Conservation (phyloP, 768 basidiomycete species). For the Naganishia friedmannii region DNA sequence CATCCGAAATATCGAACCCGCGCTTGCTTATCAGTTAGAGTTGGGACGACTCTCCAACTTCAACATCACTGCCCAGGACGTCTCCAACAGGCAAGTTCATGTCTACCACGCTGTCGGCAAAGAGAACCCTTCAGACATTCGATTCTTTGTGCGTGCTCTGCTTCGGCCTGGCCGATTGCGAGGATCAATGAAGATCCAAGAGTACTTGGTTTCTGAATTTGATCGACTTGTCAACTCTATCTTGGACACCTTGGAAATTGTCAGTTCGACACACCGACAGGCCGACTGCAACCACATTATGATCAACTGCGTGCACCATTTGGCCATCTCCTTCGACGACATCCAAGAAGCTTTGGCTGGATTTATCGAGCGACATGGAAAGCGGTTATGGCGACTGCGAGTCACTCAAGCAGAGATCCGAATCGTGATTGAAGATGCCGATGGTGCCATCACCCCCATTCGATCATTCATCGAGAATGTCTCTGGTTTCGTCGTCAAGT, state of each 20-base stretch:
- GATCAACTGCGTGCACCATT: slow-evolving; percentile 98
- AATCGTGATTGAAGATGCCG: slow-evolving; percentile 86
- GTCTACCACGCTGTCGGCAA: slow-evolving; percentile 92
- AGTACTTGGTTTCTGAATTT: slow-evolving; percentile 97
- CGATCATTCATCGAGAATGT: slow-evolving; percentile 98
- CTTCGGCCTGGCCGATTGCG: slow-evolving; percentile 91
- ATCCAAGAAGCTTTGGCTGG: slow-evolving; percentile 96
- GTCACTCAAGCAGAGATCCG: slow-evolving; percentile 98
- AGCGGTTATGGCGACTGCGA: slow-evolving; percentile 94
- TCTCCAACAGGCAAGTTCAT: slow-evolving; percentile 95
- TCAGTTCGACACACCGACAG: slow-evolving; percentile 80
- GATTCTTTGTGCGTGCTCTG: slow-evolving; percentile 96
- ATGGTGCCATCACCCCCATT: slow-evolving; percentile 92
- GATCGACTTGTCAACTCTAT: slow-evolving; percentile 92
- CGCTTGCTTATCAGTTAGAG: slow-evolving; percentile 95
- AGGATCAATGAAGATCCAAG: slow-evolving; percentile 87
- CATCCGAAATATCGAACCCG: slow-evolving; percentile 97
- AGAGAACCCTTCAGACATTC: slow-evolving; percentile 94
- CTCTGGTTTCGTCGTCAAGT: slow-evolving; percentile 97
- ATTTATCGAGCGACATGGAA: slow-evolving; percentile 98
- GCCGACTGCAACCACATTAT: slow-evolving; percentile 98
- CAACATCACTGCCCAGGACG: slow-evolving; percentile 91
- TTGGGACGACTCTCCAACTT: slow-evolving; percentile 94
- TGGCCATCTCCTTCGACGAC: slow-evolving; percentile 91
- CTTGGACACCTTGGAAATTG: slow-evolving; percentile 90